Evolutionary conservation across 140 eudicot species (phyloP).

Genomic region (Senecio squalidus): DNA sequence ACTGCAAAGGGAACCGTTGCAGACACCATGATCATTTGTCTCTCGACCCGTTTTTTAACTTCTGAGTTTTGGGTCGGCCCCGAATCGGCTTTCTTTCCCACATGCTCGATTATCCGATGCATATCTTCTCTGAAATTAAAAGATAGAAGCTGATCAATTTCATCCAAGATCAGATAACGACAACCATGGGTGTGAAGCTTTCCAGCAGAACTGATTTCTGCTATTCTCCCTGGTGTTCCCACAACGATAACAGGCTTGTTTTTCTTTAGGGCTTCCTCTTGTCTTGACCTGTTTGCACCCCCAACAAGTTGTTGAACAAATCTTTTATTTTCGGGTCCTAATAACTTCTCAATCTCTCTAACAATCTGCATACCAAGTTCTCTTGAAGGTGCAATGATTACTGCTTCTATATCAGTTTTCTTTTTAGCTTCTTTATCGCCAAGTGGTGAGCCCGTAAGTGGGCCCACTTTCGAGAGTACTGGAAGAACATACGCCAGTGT

Average conservation of each 20-base stretch:
- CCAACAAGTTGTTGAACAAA: slow-evolving; percentile 95
- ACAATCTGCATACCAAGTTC: slow-evolving; percentile 98
- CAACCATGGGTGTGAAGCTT: slow-evolving; percentile 87
- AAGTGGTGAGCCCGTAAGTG: slow-evolving; percentile 30
- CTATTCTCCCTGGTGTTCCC: slow-evolving; percentile 92
- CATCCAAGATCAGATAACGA: slow-evolving; percentile 67
- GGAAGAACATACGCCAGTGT: slow-evolving; percentile 92
- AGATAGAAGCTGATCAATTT: slow-evolving; percentile 78
- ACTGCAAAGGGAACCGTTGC: slow-evolving; percentile 97
- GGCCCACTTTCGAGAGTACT: slow-evolving; percentile 79
- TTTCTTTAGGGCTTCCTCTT: slow-evolving; percentile 83
- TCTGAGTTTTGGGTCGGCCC: slow-evolving; percentile 19
- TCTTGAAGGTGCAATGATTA: slow-evolving; percentile 91
- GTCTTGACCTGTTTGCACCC: slow-evolving; percentile 81
- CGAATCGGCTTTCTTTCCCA: slow-evolving; percentile 64
- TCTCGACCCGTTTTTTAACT: slow-evolving; percentile 31
- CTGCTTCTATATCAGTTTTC: slow-evolving; percentile 67
- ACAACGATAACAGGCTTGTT: slow-evolving; percentile 85
- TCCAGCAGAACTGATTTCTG: slow-evolving; percentile 86
- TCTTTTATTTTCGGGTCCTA: slow-evolving; percentile 74
- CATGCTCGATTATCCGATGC: slow-evolving; percentile 91
- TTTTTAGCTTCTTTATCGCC: slow-evolving; percentile 30
- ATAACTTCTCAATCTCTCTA: slow-evolving; percentile 73
- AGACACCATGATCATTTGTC: slow-evolving; percentile 91
- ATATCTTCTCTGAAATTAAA: slow-evolving; percentile 86